phyloP scores from a whole-genome alignment of 805 yeast genomes.

The Cyberlindnera maclurae region DNA sequence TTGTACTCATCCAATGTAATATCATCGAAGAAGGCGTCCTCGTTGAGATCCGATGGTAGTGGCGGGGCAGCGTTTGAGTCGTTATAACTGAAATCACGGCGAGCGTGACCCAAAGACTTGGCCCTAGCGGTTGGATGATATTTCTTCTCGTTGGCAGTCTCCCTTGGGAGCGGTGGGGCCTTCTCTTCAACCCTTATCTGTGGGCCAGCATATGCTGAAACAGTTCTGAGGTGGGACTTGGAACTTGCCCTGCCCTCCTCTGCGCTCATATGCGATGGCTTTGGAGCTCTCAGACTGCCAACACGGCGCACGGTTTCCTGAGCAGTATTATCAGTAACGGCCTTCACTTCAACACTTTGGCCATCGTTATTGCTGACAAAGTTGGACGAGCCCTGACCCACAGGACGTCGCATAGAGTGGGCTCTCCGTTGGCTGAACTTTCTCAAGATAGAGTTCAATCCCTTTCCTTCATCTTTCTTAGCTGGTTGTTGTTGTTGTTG shows the following conservation, averaged over 20 bases:
- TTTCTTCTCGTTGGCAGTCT: constrained; percentile 22
- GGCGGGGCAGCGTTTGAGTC: constrained; percentile 19
- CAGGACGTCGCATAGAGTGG: constrained; percentile 20
- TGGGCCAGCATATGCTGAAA: constrained; percentile 23
- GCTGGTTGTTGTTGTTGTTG: constrained; percentile 32
- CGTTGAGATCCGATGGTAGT: constrained; percentile 27
- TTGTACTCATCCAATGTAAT: constrained; percentile 51
- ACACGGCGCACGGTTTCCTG: constrained; percentile 16
- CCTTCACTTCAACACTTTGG: constrained; percentile 1
- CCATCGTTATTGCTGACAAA: constrained; percentile 5
- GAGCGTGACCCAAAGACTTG: constrained; percentile 71
- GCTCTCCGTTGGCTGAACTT: constrained; percentile 24
- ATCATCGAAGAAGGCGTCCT: constrained; percentile 45
- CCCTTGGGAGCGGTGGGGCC: constrained; percentile 7
- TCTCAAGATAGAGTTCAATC: constrained; percentile 24
- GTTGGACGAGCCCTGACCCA: constrained; percentile 7
- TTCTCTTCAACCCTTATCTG: constrained; percentile 1
- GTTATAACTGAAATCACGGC: constrained; percentile 38
- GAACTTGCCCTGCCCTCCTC: constrained; percentile 2
- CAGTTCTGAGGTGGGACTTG: constrained; percentile 22
- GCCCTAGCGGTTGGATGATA: constrained; percentile 83
- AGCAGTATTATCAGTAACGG: not conserved
- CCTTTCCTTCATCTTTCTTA: constrained; percentile 24
- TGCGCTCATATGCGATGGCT: constrained; percentile 14
- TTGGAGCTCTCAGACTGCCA: constrained; percentile 19